Conservation (phyloP, 345 rosid genomes). For the Linum usitatissimum region DNA sequence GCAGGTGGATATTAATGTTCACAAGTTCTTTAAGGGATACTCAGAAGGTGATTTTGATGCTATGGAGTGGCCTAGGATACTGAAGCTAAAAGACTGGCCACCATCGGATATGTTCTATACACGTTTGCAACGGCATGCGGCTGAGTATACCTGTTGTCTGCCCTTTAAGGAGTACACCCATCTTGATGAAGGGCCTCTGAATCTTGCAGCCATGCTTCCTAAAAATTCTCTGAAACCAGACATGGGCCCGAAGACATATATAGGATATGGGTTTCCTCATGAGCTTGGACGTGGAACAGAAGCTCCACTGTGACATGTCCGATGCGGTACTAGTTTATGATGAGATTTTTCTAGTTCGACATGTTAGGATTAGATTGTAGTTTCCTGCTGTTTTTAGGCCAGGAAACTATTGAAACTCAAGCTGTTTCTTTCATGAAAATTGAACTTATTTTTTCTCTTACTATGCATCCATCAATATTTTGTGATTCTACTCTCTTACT, state of each 20-base stretch:
- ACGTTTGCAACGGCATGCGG: constrained; percentile 48
- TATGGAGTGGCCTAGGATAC: constrained; percentile 43
- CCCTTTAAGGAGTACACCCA: constrained; percentile 43
- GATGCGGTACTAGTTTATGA: constrained; percentile 35
- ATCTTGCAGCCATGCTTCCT: constrained; percentile 47
- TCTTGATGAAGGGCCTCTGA: constrained; percentile 37
- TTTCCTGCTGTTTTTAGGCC: constrained; percentile 3
- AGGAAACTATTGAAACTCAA: background rate
- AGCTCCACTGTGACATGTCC: constrained; percentile 46
- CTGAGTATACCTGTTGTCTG: constrained; percentile 39
- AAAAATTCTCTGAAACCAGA: constrained; percentile 37
- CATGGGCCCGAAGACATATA: constrained; percentile 57
- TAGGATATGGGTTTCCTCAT: constrained; percentile 35
- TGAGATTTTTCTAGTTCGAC: background rate
- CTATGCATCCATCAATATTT: no score
- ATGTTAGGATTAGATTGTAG: background rate
- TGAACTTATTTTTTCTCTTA: no score
- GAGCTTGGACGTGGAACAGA: constrained; percentile 54
- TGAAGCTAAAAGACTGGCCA: constrained; percentile 59
- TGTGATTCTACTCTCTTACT: background rate
- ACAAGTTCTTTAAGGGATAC: constrained; percentile 46
- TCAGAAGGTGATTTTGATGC: constrained; percentile 32
- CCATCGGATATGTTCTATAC: constrained; percentile 42
- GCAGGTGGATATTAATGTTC: constrained; percentile 43
- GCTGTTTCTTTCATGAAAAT: background rate